Percentiles rank a stretch among this genome's conserved stretches.
phyloP scores from a whole-genome alignment of 331 rosid genomes.

The Pyrus hybrid region DNA sequence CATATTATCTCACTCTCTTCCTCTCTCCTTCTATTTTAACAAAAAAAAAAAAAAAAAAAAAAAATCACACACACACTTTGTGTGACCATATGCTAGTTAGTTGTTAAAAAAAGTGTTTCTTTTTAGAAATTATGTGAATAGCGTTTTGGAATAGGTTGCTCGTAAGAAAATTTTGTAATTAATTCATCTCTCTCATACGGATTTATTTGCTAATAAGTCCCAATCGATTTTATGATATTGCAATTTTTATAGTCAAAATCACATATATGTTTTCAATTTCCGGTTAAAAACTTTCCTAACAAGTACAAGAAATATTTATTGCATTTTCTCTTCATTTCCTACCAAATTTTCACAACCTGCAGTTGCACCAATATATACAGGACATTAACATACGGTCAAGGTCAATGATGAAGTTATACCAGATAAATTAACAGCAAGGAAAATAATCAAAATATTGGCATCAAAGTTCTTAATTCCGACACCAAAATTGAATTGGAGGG shows the following conservation, averaged over 20 bases:
- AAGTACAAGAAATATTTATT: not conserved
- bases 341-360: not conserved
- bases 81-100: too few species aligned
- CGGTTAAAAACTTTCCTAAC: not conserved
- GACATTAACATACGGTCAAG: not conserved
- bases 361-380: not conserved
- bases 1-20: too few species aligned
- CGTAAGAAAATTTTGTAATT: not conserved
- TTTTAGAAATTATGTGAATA: too few species aligned
- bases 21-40: too few species aligned
- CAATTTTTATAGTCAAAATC: not conserved
- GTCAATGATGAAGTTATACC: not conserved
- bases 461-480: not conserved
- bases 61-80: too few species aligned
- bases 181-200: not conserved
- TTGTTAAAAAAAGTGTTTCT: too few species aligned
- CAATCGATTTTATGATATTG: not conserved
- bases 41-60: too few species aligned
- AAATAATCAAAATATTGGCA: not conserved
- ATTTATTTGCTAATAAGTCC: not conserved
- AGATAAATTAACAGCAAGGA: too few species aligned
- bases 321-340: not conserved
- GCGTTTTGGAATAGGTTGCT: not conserved
- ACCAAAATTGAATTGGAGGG: slow-evolving; percentile 6
- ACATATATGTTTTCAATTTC: not conserved